Evolutionary conservation across 2,329 filamentous ascomycete species (phyloP).

Genomic region (Epichloe scottii): DNA sequence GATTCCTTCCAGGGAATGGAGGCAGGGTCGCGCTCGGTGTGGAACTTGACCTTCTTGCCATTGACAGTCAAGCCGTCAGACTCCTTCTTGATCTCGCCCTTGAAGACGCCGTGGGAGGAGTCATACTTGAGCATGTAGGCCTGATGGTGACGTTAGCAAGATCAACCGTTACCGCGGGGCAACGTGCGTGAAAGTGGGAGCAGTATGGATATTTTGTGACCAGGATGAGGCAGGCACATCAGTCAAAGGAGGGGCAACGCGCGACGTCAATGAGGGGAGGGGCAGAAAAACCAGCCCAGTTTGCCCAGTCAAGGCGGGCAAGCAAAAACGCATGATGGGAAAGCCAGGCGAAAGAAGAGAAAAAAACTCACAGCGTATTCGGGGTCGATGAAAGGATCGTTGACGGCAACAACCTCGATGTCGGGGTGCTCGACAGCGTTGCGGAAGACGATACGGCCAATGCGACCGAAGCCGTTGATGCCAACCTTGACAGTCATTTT

Average conservation of each 20-base stretch:
- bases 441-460: constrained; percentile 98
- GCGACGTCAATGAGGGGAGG: constrained; percentile 7
- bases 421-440: constrained; percentile 86
- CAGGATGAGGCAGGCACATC: neutral
- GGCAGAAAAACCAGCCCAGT: neutral
- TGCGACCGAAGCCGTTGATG: constrained; percentile 99
- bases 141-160: constrained; percentile 30
- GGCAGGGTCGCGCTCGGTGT: constrained; percentile 80
- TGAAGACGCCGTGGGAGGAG: constrained; percentile 92
- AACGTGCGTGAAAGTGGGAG: neutral
- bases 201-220: neutral
- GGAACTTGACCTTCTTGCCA: constrained; percentile 92
- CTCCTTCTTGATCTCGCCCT: constrained; percentile 70
- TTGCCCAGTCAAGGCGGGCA: neutral
- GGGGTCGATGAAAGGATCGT: constrained; percentile 98
- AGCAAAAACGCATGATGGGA: neutral
- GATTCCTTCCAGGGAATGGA: constrained; percentile 82
- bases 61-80: constrained; percentile 70
- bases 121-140: constrained; percentile 99
- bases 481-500: constrained; percentile 59
- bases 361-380: constrained; percentile 77
- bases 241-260: constrained; percentile 8
- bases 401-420: constrained; percentile 89
- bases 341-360: neutral
- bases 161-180: neutral